Conservation (phyloP, 2,329 filamentous ascomycete species). For the Colletotrichum cereale region DNA sequence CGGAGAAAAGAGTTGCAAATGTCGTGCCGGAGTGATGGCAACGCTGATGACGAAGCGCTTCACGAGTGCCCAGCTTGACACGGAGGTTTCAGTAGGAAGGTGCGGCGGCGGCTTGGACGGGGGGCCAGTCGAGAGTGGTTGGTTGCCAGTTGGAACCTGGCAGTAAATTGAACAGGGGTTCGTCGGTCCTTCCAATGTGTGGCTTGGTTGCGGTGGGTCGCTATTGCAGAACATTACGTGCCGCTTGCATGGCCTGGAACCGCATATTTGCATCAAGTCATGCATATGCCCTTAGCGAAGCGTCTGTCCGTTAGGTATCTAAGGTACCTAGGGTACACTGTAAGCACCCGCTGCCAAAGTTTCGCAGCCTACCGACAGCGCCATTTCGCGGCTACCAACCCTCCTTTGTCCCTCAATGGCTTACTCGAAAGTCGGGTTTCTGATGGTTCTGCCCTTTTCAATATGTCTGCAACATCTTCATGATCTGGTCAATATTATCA, state of each 20-base stretch:
- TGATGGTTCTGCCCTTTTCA: background rate
- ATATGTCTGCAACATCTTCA: background rate
- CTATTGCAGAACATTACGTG: conserved; percentile 38
- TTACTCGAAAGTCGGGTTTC: background rate
- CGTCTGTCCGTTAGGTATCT: background rate
- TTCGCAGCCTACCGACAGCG: background rate
- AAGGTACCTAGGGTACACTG: background rate
- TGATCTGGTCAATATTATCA: background rate
- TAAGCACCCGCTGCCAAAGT: background rate
- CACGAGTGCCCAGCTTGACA: conserved; percentile 42
- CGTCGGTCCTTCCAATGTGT: conserved; percentile 24
- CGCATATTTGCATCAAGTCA: conserved; percentile 28
- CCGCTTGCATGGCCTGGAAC: conserved; percentile 32
- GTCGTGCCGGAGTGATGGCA: conserved; percentile 28
- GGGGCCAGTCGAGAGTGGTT: conserved; percentile 31
- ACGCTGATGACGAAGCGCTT: conserved; percentile 43
- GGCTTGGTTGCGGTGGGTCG: conserved; percentile 31
- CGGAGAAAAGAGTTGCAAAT: background rate
- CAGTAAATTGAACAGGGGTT: conserved; percentile 35
- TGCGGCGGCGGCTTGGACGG: conserved; percentile 38
- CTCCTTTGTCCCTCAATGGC: background rate
- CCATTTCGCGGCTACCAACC: background rate
- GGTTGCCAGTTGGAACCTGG: conserved; percentile 39
- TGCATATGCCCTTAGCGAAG: conserved; percentile 35
- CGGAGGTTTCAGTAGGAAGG: conserved; percentile 40